Conservation (phyloP, 371 early-diverging fungal genomes). For the Mortierella sp. region DNA sequence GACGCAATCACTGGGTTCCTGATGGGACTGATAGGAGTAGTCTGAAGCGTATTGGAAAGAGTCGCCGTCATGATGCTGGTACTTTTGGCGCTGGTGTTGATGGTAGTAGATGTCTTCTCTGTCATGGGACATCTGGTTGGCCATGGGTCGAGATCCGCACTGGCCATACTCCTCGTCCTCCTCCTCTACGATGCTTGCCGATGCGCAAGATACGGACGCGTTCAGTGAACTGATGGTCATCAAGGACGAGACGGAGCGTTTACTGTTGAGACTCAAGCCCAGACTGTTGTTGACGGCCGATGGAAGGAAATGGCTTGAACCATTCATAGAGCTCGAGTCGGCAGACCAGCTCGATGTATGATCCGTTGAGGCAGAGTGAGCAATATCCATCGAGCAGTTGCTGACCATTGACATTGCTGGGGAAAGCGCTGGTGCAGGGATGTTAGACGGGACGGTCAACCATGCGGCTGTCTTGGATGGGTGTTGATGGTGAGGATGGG, state of each 20-base stretch:
- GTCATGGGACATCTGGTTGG: not conserved
- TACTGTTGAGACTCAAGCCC: slow-evolving; percentile 25
- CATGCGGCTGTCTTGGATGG: slow-evolving; percentile 25
- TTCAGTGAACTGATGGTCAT: slow-evolving; percentile 25
- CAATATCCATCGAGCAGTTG: slow-evolving; percentile 40
- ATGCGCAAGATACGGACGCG: slow-evolving; percentile 2
- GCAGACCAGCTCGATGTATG: slow-evolving; percentile 37
- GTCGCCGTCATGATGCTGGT: not conserved
- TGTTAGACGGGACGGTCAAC: slow-evolving; percentile 31
- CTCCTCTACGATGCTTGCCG: slow-evolving; percentile 26
- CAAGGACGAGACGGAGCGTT: slow-evolving; percentile 33
- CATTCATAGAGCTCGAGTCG: slow-evolving; percentile 27
- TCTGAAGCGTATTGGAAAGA: slow-evolving; percentile 14
- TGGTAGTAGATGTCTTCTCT: not conserved
- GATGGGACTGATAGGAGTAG: slow-evolving; percentile 17
- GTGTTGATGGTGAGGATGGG: slow-evolving; percentile 20
- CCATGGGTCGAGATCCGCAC: not conserved
- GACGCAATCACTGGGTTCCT: slow-evolving; percentile 42
- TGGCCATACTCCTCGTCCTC: slow-evolving; percentile 21
- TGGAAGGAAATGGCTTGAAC: slow-evolving; percentile 27
- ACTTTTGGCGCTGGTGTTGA: not conserved
- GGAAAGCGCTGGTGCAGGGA: slow-evolving; percentile 23
- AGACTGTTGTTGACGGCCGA: not conserved
- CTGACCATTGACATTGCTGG: slow-evolving; percentile 36
- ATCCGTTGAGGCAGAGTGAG: slow-evolving; percentile 46